Evolutionary conservation across 768 basidiomycete species (phyloP).

Genomic region (Lactarius hengduanensis): DNA sequence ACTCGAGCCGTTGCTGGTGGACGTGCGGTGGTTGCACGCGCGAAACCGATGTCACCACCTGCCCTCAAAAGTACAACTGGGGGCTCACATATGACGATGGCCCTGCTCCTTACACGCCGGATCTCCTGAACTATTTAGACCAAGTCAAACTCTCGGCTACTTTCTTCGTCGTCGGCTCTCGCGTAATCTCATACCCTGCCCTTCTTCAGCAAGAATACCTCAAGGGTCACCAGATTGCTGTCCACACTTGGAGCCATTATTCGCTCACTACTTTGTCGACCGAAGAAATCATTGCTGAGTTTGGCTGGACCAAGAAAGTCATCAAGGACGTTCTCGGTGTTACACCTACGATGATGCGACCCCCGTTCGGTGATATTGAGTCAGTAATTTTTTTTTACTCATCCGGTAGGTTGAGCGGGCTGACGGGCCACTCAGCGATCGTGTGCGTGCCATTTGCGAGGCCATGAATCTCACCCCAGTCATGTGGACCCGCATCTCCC

Average conservation of each 20-base stretch:
- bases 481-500: slow-evolving; percentile 76
- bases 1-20: slow-evolving; percentile 71
- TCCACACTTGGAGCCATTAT: slow-evolving; percentile 73
- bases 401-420: background rate
- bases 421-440: slow-evolving; percentile 50
- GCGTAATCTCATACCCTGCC: slow-evolving; percentile 65
- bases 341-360: slow-evolving; percentile 76
- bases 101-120: slow-evolving; percentile 73
- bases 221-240: slow-evolving; percentile 73
- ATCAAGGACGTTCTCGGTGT: slow-evolving; percentile 81
- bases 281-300: slow-evolving; percentile 81
- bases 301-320: slow-evolving; percentile 83
- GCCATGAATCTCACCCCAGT: slow-evolving; percentile 84
- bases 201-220: slow-evolving; percentile 76
- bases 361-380: slow-evolving; percentile 82
- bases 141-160: slow-evolving; percentile 67
- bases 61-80: slow-evolving; percentile 63
- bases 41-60: slow-evolving; percentile 67
- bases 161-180: slow-evolving; percentile 86
- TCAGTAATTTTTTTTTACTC: slow-evolving; percentile 38
- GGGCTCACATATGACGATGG: slow-evolving; percentile 75
- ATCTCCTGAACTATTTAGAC: slow-evolving; percentile 69
- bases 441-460: slow-evolving; percentile 77
- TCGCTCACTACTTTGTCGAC: slow-evolving; percentile 70
- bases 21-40: slow-evolving; percentile 72